Percentiles rank a stretch among this genome's conserved stretches.
These are phyloP conservation scores for Terfezia claveryi DNA, from an alignment of 495 filamentous ascomycete genomes.

Conservation along the genomic window DNA sequence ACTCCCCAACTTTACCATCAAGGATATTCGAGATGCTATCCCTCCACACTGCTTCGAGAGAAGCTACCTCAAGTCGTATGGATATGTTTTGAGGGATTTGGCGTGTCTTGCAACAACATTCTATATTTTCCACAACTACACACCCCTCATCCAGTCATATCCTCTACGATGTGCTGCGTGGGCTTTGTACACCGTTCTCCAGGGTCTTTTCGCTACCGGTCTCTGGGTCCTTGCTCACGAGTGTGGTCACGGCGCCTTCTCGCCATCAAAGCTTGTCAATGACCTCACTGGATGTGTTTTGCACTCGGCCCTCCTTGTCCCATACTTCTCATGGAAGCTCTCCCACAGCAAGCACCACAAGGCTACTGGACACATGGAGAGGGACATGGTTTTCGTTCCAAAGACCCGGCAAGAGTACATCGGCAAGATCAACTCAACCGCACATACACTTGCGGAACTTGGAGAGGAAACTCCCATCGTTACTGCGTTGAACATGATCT, in stretches of 20 bases:
- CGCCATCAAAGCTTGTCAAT: slow-evolving; percentile 54
- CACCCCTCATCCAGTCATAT: slow-evolving; percentile 32
- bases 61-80: slow-evolving; percentile 36
- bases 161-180: slow-evolving; percentile 36
- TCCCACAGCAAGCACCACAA: slow-evolving; percentile 90
- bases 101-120: slow-evolving; percentile 39
- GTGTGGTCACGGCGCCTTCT: slow-evolving; percentile 76
- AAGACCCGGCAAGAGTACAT: slow-evolving; percentile 60
- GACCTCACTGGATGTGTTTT: slow-evolving; percentile 70
- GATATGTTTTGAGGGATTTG: slow-evolving; percentile 51
- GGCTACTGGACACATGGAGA: slow-evolving; percentile 82
- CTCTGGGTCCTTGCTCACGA: slow-evolving; percentile 74
- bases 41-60: slow-evolving; percentile 64
- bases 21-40: slow-evolving; percentile 62
- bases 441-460: slow-evolving; percentile 68
- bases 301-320: slow-evolving; percentile 62
- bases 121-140: slow-evolving; percentile 42
- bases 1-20: slow-evolving; percentile 55
- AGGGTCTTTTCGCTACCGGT: slow-evolving; percentile 59
- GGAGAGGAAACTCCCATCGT: slow-evolving; percentile 84
- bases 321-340: slow-evolving; percentile 87
- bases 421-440: slow-evolving; percentile 30
- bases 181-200: slow-evolving; percentile 45
- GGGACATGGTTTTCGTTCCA: slow-evolving; percentile 94
- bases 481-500: slow-evolving; percentile 46